phyloP scores from a whole-genome alignment of 331 rosid species.

The Quercus tomentella region DNA sequence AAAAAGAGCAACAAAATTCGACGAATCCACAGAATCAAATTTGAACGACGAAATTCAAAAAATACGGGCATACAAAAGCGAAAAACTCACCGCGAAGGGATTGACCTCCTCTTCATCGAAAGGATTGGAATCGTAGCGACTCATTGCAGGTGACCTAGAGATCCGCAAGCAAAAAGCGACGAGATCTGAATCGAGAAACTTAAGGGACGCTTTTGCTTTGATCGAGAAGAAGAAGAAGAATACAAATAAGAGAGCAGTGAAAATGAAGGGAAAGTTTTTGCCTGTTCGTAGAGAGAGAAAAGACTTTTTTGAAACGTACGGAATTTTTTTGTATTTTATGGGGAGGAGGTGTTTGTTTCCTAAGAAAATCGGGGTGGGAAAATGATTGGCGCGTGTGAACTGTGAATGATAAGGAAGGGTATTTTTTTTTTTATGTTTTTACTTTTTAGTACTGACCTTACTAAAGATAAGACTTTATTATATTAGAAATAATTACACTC shows the following conservation, averaged over 20 bases:
- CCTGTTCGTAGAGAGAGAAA: background rate
- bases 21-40: background rate
- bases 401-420: background rate
- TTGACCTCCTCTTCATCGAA: constrained; percentile 80
- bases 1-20: background rate
- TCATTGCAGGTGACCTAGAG: constrained; percentile 43
- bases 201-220: background rate
- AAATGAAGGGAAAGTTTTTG: no score
- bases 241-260: background rate
- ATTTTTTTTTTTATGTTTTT: background rate
- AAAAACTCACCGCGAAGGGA: constrained; percentile 75
- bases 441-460: no score
- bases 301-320: constrained; percentile 8
- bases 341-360: constrained; percentile 9
- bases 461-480: no score
- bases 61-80: background rate
- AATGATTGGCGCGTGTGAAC: constrained; percentile 24
- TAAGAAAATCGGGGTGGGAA: constrained; percentile 5
- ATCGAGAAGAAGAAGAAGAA: background rate
- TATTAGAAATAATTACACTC: no score
- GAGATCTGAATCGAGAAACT: constrained; percentile 2
- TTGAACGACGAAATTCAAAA: background rate
- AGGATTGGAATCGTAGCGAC: constrained; percentile 70
- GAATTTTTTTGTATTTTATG: constrained; percentile 1
- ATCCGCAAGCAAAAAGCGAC: constrained; percentile 12